phyloP scores from a whole-genome alignment of 306 rosid species.

The Ziziphus jujuba region DNA sequence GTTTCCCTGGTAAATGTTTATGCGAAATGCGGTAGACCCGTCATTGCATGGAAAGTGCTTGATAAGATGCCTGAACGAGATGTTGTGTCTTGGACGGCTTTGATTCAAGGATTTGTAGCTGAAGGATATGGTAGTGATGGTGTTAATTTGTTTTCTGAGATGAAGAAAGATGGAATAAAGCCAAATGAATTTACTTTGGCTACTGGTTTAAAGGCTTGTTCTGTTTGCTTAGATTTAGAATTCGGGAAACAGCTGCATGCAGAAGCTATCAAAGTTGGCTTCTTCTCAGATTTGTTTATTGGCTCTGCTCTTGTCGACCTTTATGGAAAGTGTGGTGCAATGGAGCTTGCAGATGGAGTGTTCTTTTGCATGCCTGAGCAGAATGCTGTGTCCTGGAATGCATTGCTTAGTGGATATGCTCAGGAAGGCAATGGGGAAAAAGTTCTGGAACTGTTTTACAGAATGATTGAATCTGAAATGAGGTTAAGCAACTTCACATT shows the following conservation, averaged over 20 bases:
- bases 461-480: slow-evolving; percentile 32
- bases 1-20: slow-evolving; percentile 40
- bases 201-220: slow-evolving; percentile 41
- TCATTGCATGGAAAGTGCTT: slow-evolving; percentile 32
- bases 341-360: slow-evolving; percentile 37
- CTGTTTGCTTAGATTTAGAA: slow-evolving; percentile 24
- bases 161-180: slow-evolving; percentile 41
- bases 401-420: slow-evolving; percentile 41
- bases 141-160: slow-evolving; percentile 29
- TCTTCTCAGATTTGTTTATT: slow-evolving; percentile 31
- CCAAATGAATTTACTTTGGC: slow-evolving; percentile 43
- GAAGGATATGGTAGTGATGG: slow-evolving; percentile 27
- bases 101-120: slow-evolving; percentile 36
- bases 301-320: slow-evolving; percentile 41
- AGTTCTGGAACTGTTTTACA: slow-evolving; percentile 30
- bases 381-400: slow-evolving; percentile 47
- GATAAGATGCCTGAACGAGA: slow-evolving; percentile 42
- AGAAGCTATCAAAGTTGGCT: slow-evolving; percentile 36
- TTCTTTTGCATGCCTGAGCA: slow-evolving; percentile 40
- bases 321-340: slow-evolving; percentile 37
- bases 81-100: slow-evolving; percentile 44
- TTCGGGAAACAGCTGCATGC: slow-evolving; percentile 45
- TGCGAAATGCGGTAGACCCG: slow-evolving; percentile 33
- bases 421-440: slow-evolving; percentile 27
- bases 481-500: slow-evolving; percentile 31